These are phyloP conservation scores for Hypoxylon perforatum DNA, from an alignment of 495 filamentous ascomycete species.

Conservation along the genomic window DNA sequence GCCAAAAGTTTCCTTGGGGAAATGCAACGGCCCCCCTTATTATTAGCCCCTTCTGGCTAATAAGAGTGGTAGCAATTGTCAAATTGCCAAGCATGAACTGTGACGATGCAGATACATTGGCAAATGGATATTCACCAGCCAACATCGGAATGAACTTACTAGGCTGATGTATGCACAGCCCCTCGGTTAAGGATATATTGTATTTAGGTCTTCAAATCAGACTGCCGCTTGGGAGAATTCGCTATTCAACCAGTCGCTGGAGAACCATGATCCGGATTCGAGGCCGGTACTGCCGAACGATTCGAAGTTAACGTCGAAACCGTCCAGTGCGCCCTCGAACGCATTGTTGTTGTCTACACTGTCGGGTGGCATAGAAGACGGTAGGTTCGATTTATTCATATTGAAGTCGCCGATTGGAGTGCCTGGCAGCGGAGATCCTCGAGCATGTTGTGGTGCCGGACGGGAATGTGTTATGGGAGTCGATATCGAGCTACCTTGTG, in stretches of 20 bases:
- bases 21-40: background rate
- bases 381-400: slow-evolving; percentile 35
- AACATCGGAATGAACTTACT: background rate
- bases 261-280: slow-evolving; percentile 45
- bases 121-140: background rate
- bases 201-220: slow-evolving; percentile 15
- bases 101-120: background rate
- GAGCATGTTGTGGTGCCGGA: slow-evolving; percentile 30
- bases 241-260: slow-evolving; percentile 46
- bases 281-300: slow-evolving; percentile 47
- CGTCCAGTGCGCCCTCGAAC: slow-evolving; percentile 51
- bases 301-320: slow-evolving; percentile 48
- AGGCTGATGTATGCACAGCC: background rate
- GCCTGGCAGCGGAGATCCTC: slow-evolving; percentile 36
- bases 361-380: slow-evolving; percentile 41
- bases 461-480: slow-evolving; percentile 38
- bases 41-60: slow-evolving; percentile 23
- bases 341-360: slow-evolving; percentile 49
- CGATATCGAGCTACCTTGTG: slow-evolving; percentile 36
- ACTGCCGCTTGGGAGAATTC: slow-evolving; percentile 45
- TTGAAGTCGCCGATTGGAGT: slow-evolving; percentile 39
- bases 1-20: background rate
- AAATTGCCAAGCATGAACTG: slow-evolving; percentile 22
- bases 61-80: slow-evolving; percentile 6
- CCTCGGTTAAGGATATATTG: background rate